Conservation (phyloP, 2,329 filamentous ascomycete species). For the Cytospora paraplurivora region DNA sequence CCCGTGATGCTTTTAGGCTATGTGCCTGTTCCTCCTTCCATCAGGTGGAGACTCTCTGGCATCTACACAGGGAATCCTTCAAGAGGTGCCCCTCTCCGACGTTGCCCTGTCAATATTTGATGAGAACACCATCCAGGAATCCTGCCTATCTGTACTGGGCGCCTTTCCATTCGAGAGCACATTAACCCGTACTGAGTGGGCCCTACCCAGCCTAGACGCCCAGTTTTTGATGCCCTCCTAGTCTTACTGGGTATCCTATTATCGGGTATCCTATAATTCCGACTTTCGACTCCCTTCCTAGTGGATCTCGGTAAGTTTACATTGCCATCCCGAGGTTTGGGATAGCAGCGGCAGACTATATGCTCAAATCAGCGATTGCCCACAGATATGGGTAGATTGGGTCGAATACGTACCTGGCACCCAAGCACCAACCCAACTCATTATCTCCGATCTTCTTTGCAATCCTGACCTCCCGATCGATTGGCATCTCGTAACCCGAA, state of each 20-base stretch:
- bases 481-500: constrained; percentile 96
- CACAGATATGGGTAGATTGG: background rate
- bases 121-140: background rate
- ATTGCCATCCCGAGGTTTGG: constrained; percentile 84
- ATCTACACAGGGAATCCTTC: background rate
- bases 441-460: constrained; percentile 99
- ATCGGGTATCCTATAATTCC: constrained; percentile 25
- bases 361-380: background rate
- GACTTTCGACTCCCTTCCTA: constrained; percentile 40
- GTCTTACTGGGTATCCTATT: background rate
- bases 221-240: background rate
- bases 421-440: constrained; percentile 96
- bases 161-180: background rate
- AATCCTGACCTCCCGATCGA: constrained; percentile 94
- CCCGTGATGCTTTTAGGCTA: background rate
- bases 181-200: background rate
- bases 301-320: constrained; percentile 76
- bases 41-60: background rate
- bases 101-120: background rate
- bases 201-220: background rate
- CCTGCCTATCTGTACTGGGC: background rate
- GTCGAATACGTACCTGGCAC: constrained; percentile 74
- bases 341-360: constrained; percentile 78
- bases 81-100: background rate
- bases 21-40: background rate